Percentiles rank a stretch among this genome's conserved stretches.
Conservation (phyloP, 441 rosid genomes). For the Populus hybrid region DNA sequence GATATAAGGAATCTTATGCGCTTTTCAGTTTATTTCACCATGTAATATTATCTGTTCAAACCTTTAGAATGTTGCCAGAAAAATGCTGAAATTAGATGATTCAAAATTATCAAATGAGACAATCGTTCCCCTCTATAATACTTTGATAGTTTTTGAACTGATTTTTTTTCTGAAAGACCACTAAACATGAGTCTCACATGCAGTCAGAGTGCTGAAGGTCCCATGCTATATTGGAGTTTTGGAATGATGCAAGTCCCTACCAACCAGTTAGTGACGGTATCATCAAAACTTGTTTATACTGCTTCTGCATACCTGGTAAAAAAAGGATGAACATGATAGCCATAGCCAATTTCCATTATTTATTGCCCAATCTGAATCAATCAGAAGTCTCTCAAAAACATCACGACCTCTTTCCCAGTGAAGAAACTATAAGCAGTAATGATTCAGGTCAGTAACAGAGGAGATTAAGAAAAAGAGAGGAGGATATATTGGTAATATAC, state of each 20-base stretch:
- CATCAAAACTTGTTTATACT: constrained; percentile 1
- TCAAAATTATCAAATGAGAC: not conserved
- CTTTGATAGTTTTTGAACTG: not conserved
- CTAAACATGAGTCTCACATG: not conserved
- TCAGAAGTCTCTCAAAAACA: constrained; percentile 86
- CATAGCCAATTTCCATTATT: constrained; percentile 96
- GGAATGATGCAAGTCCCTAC: constrained; percentile 1
- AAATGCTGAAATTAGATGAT: not conserved
- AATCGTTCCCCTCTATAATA: not conserved
- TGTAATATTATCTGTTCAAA: not conserved
- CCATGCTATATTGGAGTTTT: not conserved
- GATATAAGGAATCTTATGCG: not conserved
- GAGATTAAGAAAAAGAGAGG: constrained; percentile 5
- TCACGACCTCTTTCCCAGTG: constrained; percentile 99
- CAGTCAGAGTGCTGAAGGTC: not conserved
- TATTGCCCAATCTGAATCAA: constrained; percentile 95
- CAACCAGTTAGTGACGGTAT: constrained; percentile 1
- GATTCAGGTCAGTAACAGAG: constrained; percentile 22
- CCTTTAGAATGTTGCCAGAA: not conserved
- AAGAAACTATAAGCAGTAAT: constrained; percentile 63
- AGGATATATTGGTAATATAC: constrained; percentile 32
- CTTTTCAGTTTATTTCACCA: not conserved
- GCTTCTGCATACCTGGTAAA: constrained; percentile 71
- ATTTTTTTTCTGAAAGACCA: not conserved
- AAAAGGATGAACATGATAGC: constrained; percentile 96